These are phyloP conservation scores for Collybia sordida DNA, from an alignment of 768 basidiomycete genomes.

Conservation along the genomic window DNA sequence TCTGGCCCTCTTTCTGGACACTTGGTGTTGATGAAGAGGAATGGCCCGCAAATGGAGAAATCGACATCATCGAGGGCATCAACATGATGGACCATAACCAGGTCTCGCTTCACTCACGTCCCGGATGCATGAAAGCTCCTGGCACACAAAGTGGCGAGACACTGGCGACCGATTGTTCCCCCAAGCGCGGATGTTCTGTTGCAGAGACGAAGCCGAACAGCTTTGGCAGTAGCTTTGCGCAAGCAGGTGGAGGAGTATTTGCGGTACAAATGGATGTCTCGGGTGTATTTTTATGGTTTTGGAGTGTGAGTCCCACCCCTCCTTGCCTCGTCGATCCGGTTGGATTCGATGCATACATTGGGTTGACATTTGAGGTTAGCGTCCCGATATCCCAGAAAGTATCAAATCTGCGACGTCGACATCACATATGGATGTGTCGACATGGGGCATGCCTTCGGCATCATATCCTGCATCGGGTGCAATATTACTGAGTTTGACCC, in stretches of 20 bases:
- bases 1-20: constrained; percentile 50
- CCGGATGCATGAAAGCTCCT: constrained; percentile 33
- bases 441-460: constrained; percentile 61
- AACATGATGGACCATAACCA: constrained; percentile 52
- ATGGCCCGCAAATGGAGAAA: constrained; percentile 46
- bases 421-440: constrained; percentile 38
- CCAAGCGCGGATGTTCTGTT: constrained; percentile 42
- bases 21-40: constrained; percentile 27
- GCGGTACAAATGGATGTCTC: constrained; percentile 67
- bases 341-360: too few relatives aligned
- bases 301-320: constrained; percentile 19
- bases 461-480: constrained; percentile 61
- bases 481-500: constrained; percentile 53
- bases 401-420: constrained; percentile 33
- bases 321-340: background rate
- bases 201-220: constrained; percentile 40
- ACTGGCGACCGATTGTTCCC: constrained; percentile 28
- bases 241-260: constrained; percentile 53
- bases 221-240: constrained; percentile 47
- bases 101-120: constrained; percentile 51
- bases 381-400: constrained; percentile 39
- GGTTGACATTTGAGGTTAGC: constrained; percentile 22
- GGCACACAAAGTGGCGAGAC: constrained; percentile 30
- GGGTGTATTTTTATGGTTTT: constrained; percentile 30
- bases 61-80: constrained; percentile 61